Evolutionary conservation across 116 monocot genomes (phyloP).

Genomic region (Posidonia oceanica): DNA sequence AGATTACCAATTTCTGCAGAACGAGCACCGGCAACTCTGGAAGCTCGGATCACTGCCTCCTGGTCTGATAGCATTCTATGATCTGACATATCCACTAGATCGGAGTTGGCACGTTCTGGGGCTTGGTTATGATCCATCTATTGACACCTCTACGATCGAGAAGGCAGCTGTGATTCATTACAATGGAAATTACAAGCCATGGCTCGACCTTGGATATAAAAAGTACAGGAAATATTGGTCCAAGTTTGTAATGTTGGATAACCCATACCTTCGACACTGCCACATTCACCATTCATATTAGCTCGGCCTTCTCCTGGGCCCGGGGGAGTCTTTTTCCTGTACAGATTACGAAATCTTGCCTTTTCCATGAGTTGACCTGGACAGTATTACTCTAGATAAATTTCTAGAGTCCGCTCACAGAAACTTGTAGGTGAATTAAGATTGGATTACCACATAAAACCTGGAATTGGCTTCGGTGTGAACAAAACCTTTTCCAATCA

Average conservation of each 20-base stretch:
- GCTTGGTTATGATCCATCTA: conserved; percentile 71
- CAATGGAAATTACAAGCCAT: conserved; percentile 95
- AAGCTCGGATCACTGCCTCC: conserved; percentile 89
- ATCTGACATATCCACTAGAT: conserved; percentile 67
- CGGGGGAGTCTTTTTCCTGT: too few relatives aligned
- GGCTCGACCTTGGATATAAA: conserved; percentile 69
- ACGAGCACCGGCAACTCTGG: conserved; percentile 77
- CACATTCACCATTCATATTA: too few relatives aligned
- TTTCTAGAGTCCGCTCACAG: too few relatives aligned
- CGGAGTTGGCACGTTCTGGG: conserved; percentile 85
- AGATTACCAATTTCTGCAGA: conserved; percentile 29
- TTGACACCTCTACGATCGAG: conserved; percentile 40
- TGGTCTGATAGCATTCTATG: conserved; percentile 86
- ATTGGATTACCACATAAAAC: too few relatives aligned
- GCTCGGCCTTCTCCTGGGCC: too few relatives aligned
- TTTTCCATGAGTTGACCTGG: too few relatives aligned
- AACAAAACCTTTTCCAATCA: too few relatives aligned
- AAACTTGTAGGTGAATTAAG: too few relatives aligned
- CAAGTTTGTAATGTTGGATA: conserved; percentile 44
- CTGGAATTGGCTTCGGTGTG: too few relatives aligned
- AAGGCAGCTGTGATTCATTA: conserved; percentile 81
- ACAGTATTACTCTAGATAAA: too few relatives aligned
- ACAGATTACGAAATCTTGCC: too few relatives aligned
- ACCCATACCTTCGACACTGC: conserved; percentile 33
- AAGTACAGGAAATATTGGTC: conserved; percentile 76